These are phyloP conservation scores for Agapanthus africanus DNA, from an alignment of 106 monocot species.

Conservation along the genomic window DNA sequence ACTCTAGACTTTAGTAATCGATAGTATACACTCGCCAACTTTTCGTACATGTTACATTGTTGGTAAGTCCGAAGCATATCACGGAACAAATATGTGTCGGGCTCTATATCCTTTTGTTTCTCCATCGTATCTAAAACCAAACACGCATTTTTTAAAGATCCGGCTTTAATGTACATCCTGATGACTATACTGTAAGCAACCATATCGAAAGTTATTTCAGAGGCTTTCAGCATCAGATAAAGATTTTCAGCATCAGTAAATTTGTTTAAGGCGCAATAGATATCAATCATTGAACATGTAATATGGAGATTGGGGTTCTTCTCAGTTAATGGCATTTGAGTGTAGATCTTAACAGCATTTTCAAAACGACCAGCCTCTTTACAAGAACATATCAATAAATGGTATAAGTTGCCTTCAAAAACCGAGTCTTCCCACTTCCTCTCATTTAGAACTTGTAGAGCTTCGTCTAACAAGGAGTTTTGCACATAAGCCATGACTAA, in stretches of 20 bases:
- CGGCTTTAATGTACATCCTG: constrained; percentile 83
- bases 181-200: constrained; percentile 79
- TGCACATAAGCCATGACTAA: constrained; percentile 60
- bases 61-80: constrained; percentile 97
- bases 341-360: constrained; percentile 53
- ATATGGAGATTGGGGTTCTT: constrained; percentile 66
- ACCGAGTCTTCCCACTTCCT: constrained; percentile 69
- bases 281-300: constrained; percentile 79
- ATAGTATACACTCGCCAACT: constrained; percentile 63
- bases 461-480: constrained; percentile 57
- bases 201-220: constrained; percentile 57
- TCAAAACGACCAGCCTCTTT: constrained; percentile 66
- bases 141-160: constrained; percentile 60
- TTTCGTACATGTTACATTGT: constrained; percentile 52
- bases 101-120: constrained; percentile 57
- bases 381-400: constrained; percentile 90
- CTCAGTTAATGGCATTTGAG: constrained; percentile 50
- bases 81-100: constrained; percentile 70
- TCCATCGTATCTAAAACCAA: constrained; percentile 66
- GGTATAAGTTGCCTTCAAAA: constrained; percentile 83
- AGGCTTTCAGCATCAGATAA: constrained; percentile 49
- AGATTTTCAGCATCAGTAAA: constrained; percentile 70
- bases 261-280: constrained; percentile 45
- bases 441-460: constrained; percentile 46
- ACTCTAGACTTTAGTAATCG: constrained; percentile 49